Conservation (phyloP, 208 protist genomes). For the Leptomonas seymouri region DNA sequence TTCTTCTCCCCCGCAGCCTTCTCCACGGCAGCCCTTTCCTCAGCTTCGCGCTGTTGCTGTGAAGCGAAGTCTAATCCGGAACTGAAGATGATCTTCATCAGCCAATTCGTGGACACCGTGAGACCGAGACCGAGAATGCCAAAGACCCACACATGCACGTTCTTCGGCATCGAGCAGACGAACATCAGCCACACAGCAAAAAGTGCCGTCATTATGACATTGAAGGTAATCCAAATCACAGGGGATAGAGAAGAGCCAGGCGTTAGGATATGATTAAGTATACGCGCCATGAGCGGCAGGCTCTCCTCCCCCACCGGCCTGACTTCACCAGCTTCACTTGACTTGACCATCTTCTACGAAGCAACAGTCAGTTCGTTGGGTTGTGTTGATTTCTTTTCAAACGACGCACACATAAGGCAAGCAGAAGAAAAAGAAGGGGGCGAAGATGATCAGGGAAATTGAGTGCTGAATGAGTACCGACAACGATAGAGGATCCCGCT, state of each 20-base stretch:
- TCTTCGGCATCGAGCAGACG: conserved; percentile 71
- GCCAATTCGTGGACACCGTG: conserved; percentile 84
- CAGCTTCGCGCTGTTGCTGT: conserved; percentile 32
- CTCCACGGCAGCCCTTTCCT: conserved; percentile 14
- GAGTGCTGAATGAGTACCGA: too few relatives aligned
- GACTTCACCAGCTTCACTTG: conserved; percentile 2
- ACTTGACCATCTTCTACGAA: background rate
- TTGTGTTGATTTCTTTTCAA: background rate
- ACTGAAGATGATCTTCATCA: conserved; percentile 84
- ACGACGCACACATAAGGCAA: background rate
- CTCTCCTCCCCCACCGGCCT: conserved; percentile 37
- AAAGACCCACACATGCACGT: conserved; percentile 89
- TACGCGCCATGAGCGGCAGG: conserved; percentile 62
- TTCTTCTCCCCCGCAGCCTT: conserved; percentile 35
- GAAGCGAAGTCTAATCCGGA: conserved; percentile 59
- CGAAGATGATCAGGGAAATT: background rate
- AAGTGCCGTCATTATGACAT: conserved; percentile 76
- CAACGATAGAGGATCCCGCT: too few relatives aligned
- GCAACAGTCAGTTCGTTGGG: too few relatives aligned
- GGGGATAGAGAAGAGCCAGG: conserved; percentile 87
- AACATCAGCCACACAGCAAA: conserved; percentile 80
- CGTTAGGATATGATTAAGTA: conserved; percentile 86
- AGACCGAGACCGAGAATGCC: conserved; percentile 82
- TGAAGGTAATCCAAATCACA: conserved; percentile 81
- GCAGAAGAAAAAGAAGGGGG: background rate